Base-by-base conservation (phyloP, 768 basidiomycete genomes). In the Flagelloscypha sp. region DNA sequence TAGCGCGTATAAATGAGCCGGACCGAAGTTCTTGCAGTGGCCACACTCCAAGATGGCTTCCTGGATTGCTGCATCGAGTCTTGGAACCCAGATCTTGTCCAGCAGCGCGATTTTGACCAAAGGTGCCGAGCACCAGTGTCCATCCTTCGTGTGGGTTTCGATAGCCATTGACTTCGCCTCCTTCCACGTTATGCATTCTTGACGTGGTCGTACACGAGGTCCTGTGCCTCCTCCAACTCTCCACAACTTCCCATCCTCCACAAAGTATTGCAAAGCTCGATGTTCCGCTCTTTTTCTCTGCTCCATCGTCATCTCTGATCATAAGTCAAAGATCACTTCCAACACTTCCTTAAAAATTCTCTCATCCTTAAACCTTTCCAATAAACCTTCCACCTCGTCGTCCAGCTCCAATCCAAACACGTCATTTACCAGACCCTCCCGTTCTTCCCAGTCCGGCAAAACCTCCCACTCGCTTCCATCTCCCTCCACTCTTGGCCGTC, bases 121-220 rank as follows among this genome's bases (percentile, higher is more conserved):
- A 36, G 65, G n/a, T n/a, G n/a, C 62, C 1, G 57, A 35, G 2
- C 54, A 52, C 43, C 53, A 65, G 35, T 66, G 64, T 0, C 61
- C 61, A 0, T 34, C 30, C n/a, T n/a, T n/a, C n/a, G n/a, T n/a
- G n/a, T n/a, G 24, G 7, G 12, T 9, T 9, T 38, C 32, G 38
- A 50, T 16, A 10, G 29, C 33, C 2, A 21, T 27, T 20, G 34
- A 7, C 37, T 43, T 1, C n/a, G 19, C 24, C 37, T 44, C 30
- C 22, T 12, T 24, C 28, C 38, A 33, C 25, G 42, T 25, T 2
- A 41, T 2, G 23, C 41, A 42, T 25, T 40, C 40, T 23, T 38
- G 19, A 16, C 43, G 10, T 27, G 32, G 3, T 10, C 41, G 10
- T 12, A 24, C 37, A n/a, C 35, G 5, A 13, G n/a, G 22, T 15